Evolutionary conservation across 2,329 filamentous ascomycete species (phyloP).

Genomic region (Phaeosphaeria sp.): DNA sequence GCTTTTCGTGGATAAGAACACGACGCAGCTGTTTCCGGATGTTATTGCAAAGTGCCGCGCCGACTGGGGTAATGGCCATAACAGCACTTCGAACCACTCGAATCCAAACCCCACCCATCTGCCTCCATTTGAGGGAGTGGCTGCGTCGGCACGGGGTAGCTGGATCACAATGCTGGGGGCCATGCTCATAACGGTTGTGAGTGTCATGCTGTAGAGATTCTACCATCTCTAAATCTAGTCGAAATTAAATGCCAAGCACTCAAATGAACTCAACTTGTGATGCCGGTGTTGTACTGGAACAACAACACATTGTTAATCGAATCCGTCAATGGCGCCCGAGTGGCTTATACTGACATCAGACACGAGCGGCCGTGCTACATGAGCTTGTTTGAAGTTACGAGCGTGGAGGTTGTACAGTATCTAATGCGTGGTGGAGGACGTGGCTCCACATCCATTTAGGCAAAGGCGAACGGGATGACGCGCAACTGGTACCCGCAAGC

Average conservation of each 20-base stretch:
- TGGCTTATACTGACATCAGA: not conserved
- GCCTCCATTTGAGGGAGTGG: not conserved
- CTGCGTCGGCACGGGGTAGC: not conserved
- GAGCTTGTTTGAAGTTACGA: not conserved
- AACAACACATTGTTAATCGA: too few relatives aligned
- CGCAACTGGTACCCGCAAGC: not conserved
- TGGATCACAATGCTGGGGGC: not conserved
- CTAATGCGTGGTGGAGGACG: not conserved
- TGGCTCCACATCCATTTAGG: not conserved
- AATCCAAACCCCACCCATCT: not conserved
- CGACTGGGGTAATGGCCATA: not conserved
- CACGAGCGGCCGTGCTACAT: not conserved
- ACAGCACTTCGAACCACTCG: not conserved
- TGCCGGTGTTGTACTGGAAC: too few relatives aligned
- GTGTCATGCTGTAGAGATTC: not conserved
- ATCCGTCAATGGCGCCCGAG: too few relatives aligned
- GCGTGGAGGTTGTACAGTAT: not conserved
- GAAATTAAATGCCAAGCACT: too few relatives aligned
- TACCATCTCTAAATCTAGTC: too few relatives aligned
- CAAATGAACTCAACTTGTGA: too few relatives aligned
- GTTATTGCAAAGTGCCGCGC: slow-evolving; percentile 21
- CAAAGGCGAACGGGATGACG: not conserved
- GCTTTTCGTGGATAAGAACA: slow-evolving; percentile 25
- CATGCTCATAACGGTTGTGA: not conserved
- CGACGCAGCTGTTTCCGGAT: slow-evolving; percentile 24